phyloP scores from a whole-genome alignment of 1,284 basidiomycete species.

The Mycena sp. region DNA sequence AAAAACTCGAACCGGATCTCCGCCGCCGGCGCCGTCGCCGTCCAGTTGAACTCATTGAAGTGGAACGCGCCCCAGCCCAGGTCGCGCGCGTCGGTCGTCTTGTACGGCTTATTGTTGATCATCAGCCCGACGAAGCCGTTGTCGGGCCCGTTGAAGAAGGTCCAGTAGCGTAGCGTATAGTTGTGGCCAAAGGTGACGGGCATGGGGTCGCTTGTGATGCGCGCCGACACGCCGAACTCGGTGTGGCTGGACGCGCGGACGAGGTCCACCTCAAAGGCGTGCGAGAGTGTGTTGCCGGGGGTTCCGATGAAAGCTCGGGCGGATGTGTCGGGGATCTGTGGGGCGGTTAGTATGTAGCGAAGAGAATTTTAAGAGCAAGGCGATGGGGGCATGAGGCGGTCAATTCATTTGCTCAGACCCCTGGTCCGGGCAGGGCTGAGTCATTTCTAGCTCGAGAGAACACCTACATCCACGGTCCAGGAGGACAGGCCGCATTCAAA shows the following conservation, averaged over 20 bases:
- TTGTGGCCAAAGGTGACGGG: slow-evolving; percentile 10
- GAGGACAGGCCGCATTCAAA: slow-evolving; percentile 12
- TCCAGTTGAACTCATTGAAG: slow-evolving; percentile 12
- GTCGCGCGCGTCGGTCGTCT: slow-evolving; percentile 8
- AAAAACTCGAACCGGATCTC: slow-evolving; percentile 11
- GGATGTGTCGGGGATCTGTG: slow-evolving; percentile 10
- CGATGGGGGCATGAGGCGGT: slow-evolving; percentile 7
- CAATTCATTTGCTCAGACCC: slow-evolving; percentile 7
- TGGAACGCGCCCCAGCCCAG: slow-evolving; percentile 10
- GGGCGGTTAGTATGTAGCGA: slow-evolving; percentile 10
- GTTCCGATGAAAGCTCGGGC: slow-evolving; percentile 8
- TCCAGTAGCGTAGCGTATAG: slow-evolving; percentile 12
- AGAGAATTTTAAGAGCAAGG: slow-evolving; percentile 12
- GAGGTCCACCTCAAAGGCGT: slow-evolving; percentile 11
- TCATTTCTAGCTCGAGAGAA: slow-evolving; percentile 11
- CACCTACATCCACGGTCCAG: slow-evolving; percentile 11
- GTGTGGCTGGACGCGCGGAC: slow-evolving; percentile 3
- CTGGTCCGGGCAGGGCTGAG: slow-evolving; percentile 1
- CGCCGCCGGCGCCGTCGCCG: slow-evolving; percentile 10
- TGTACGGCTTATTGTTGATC: slow-evolving; percentile 10
- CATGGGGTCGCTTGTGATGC: slow-evolving; percentile 11
- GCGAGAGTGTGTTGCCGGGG: slow-evolving; percentile 10
- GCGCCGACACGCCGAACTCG: slow-evolving; percentile 7
- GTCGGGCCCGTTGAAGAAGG: slow-evolving; percentile 6
- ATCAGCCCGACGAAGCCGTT: slow-evolving; percentile 10